These are phyloP conservation scores for Silene noctiflora DNA, from an alignment of 179 eudicot genomes.

Conservation along the genomic window DNA sequence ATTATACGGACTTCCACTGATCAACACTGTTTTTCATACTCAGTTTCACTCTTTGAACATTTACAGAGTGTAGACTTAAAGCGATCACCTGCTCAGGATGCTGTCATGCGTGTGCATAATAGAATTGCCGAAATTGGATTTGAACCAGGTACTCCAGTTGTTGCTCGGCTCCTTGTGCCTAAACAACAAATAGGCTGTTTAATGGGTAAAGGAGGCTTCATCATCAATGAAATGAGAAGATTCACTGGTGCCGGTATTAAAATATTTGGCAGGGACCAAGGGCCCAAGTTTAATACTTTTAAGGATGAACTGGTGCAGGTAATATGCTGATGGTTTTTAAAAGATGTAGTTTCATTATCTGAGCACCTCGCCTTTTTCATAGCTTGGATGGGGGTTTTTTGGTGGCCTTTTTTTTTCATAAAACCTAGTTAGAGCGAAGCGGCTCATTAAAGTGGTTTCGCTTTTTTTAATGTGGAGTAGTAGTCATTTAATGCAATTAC, in stretches of 20 bases:
- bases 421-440: neutral
- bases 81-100: constrained; percentile 66
- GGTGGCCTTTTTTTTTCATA: neutral
- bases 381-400: constrained; percentile 3
- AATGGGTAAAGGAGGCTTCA: constrained; percentile 58
- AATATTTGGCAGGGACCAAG: constrained; percentile 54
- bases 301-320: constrained; percentile 65
- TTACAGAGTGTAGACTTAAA: constrained; percentile 44
- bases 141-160: constrained; percentile 58
- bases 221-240: constrained; percentile 56
- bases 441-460: neutral
- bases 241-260: constrained; percentile 59
- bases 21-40: constrained; percentile 1
- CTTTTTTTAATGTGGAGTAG: no score
- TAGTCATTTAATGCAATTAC: neutral
- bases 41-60: constrained; percentile 6
- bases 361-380: constrained; percentile 2
- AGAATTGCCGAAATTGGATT: constrained; percentile 56
- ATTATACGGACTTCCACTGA: no score
- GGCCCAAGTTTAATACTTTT: constrained; percentile 26
- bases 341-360: neutral
- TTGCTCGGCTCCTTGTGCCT: constrained; percentile 58
- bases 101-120: constrained; percentile 52
- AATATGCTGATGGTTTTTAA: constrained; percentile 11
- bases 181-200: constrained; percentile 58